A percentile compares a stretch with the other conserved stretches of the same genome.
phyloP scores from a whole-genome alignment of 768 basidiomycete species.

The Trametes cubensis region DNA sequence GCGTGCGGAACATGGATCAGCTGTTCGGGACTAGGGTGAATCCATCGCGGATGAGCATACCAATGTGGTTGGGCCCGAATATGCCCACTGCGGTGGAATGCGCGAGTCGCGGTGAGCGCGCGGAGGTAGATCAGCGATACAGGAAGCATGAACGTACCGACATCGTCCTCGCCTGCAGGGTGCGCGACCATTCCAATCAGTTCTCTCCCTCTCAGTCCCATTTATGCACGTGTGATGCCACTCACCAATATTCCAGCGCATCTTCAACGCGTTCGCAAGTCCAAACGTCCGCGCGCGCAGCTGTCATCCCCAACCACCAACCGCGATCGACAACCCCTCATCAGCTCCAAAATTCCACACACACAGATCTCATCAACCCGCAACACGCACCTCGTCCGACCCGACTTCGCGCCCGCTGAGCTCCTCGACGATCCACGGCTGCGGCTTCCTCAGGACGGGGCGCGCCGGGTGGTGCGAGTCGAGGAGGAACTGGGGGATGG shows the following conservation, averaged over 20 bases:
- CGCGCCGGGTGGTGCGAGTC: slow-evolving; percentile 45
- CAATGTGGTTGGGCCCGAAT: slow-evolving; percentile 55
- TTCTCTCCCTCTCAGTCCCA: no score
- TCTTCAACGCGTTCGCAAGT: slow-evolving; percentile 50
- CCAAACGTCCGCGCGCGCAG: slow-evolving; percentile 49
- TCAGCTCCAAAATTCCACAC: no score
- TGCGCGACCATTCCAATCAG: no score
- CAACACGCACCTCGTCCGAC: slow-evolving; percentile 44
- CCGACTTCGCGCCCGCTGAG: slow-evolving; percentile 44
- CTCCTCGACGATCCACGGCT: slow-evolving; percentile 56
- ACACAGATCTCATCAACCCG: no score
- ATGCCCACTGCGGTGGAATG: slow-evolving; percentile 55
- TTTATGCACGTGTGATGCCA: neutral
- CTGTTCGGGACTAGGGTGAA: neutral
- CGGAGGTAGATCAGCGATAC: neutral
- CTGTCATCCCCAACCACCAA: slow-evolving; percentile 31
- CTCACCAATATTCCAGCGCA: slow-evolving; percentile 48
- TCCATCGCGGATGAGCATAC: slow-evolving; percentile 8
- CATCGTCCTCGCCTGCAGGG: slow-evolving; percentile 48
- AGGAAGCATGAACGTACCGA: slow-evolving; percentile 43
- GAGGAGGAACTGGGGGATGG: slow-evolving; percentile 57
- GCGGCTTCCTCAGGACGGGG: slow-evolving; percentile 37
- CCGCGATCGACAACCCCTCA: no score
- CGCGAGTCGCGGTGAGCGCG: neutral
- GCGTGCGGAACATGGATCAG: neutral